A percentile compares a stretch with the other conserved stretches of the same genome.
Conservation (phyloP, 129 eudicot genomes). For the Arctium minus region DNA sequence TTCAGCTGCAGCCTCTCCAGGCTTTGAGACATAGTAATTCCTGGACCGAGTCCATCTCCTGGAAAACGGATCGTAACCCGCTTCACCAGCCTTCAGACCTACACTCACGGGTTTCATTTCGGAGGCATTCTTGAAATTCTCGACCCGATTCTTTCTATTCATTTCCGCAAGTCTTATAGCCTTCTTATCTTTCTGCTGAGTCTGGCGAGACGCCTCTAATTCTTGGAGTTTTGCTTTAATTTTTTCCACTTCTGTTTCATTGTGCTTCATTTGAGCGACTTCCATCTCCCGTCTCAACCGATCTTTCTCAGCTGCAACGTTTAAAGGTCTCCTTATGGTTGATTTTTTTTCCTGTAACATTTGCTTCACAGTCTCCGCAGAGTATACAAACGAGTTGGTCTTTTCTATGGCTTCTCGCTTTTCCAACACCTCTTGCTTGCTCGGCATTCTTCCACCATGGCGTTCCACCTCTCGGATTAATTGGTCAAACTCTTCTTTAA, state of each 20-base stretch:
- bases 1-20: constrained; percentile 42
- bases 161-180: constrained; percentile 82
- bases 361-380: constrained; percentile 91
- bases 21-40: constrained; percentile 68
- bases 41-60: constrained; percentile 96
- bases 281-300: constrained; percentile 71
- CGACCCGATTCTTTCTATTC: constrained; percentile 87
- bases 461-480: constrained; percentile 84
- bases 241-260: constrained; percentile 66
- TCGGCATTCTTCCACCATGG: constrained; percentile 79
- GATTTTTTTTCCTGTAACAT: constrained; percentile 93
- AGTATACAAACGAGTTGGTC: constrained; percentile 71
- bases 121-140: constrained; percentile 86
- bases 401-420: constrained; percentile 80
- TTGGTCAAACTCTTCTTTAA: constrained; percentile 76
- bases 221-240: constrained; percentile 70
- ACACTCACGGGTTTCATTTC: constrained; percentile 50
- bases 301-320: constrained; percentile 93
- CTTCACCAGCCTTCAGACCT: constrained; percentile 81
- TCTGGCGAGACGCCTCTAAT: constrained; percentile 60
- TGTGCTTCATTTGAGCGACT: constrained; percentile 61
- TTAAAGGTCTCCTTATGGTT: constrained; percentile 73
- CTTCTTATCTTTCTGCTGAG: constrained; percentile 58
- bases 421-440: constrained; percentile 73
- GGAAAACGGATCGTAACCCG: constrained; percentile 98